Conservation (phyloP, 345 rosid species). For the Euphorbia tirucalli region DNA sequence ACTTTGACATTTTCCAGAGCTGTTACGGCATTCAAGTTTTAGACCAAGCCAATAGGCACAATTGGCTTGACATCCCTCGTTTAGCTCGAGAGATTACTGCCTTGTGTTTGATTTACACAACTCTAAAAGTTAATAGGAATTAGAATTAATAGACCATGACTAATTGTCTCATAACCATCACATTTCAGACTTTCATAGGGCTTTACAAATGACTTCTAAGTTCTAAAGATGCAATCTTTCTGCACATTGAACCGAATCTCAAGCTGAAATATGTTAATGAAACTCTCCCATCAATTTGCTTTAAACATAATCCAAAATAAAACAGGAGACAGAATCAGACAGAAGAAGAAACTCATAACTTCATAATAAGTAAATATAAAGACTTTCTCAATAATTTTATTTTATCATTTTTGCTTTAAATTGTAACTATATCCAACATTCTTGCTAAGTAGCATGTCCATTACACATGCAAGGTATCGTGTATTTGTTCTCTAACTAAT, state of each 20-base stretch:
- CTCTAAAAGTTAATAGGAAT: no score
- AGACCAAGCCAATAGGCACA: no score
- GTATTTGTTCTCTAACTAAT: constrained; percentile 14
- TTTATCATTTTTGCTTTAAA: constrained; percentile 5
- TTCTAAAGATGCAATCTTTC: neutral
- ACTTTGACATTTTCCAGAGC: no score
- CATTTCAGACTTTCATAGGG: neutral
- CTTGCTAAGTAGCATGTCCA: neutral
- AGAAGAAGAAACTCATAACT: neutral
- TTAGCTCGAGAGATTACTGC: no score
- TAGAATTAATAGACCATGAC: neutral
- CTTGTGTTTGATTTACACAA: no score
- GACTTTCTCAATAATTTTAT: neutral
- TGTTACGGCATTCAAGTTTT: no score
- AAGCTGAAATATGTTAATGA: neutral
- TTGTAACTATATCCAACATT: constrained; percentile 4
- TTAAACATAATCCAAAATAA: neutral
- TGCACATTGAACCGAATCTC: neutral
- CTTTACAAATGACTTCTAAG: neutral
- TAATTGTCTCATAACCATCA: neutral
- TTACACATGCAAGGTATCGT: constrained; percentile 12
- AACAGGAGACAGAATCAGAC: neutral
- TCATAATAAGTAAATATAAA: neutral
- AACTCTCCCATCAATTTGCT: neutral
- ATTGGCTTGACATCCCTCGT: no score